Evolutionary conservation across 345 rosid genomes (phyloP).

Genomic region (Eucalyptus marginata): DNA sequence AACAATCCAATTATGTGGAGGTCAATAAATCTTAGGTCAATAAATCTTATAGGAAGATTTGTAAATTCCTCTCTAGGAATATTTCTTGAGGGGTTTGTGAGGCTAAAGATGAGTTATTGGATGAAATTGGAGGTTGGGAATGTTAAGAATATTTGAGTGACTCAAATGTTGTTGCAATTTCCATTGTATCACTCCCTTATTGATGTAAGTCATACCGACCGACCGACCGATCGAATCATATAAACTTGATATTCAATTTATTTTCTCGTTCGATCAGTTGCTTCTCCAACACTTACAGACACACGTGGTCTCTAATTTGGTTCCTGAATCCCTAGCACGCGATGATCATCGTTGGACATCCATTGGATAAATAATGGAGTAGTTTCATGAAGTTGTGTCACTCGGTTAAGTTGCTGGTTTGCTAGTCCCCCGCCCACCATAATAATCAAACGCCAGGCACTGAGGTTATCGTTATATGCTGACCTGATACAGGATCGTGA

Average conservation of each 20-base stretch:
- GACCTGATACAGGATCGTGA: background rate
- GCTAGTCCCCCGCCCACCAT: background rate
- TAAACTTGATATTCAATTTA: no score
- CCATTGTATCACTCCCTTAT: accelerated
- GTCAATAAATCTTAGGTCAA: background rate
- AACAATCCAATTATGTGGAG: no score
- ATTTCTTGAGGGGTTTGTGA: background rate
- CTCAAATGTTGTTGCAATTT: no score
- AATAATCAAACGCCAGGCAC: background rate
- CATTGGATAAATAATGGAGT: background rate
- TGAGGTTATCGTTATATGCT: background rate
- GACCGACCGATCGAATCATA: accelerated
- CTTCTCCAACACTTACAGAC: background rate
- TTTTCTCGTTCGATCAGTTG: background rate
- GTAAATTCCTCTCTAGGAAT: background rate
- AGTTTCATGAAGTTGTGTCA: background rate
- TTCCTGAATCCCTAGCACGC: background rate
- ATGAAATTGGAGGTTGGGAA: no score
- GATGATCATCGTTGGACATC: background rate
- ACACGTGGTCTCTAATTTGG: background rate
- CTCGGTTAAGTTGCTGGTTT: background rate
- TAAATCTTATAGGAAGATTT: background rate
- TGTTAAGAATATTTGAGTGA: accelerated
- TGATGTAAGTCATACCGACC: no score
- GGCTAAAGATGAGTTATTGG: no score